These are phyloP conservation scores for Neonectria sp. DNA, from an alignment of 2,329 filamentous ascomycete genomes.

Conservation along the genomic window DNA sequence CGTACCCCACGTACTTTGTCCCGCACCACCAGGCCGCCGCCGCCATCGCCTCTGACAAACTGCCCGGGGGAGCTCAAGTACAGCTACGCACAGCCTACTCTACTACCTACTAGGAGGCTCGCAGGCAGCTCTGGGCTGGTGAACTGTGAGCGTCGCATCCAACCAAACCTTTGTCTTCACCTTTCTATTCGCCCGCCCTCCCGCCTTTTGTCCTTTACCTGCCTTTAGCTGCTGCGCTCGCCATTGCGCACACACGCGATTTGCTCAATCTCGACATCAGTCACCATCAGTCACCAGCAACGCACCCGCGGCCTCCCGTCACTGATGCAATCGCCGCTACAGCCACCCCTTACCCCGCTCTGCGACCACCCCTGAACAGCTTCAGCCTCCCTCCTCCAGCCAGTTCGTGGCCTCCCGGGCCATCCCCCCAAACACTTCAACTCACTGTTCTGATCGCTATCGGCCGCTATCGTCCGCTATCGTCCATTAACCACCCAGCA, in stretches of 20 bases:
- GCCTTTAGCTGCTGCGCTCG: too few species aligned
- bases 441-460: constrained; percentile 13
- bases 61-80: constrained; percentile 22
- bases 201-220: neutral
- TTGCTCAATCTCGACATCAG: constrained; percentile 6
- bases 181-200: constrained; percentile 17
- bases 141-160: constrained; percentile 2
- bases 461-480: constrained; percentile 4
- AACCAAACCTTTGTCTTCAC: constrained; percentile 12
- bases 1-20: constrained; percentile 30
- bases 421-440: constrained; percentile 19
- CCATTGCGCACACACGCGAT: constrained; percentile 10
- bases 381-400: constrained; percentile 27
- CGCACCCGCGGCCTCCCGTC: neutral
- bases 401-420: constrained; percentile 19
- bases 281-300: constrained; percentile 4
- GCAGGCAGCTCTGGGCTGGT: constrained; percentile 3
- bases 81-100: constrained; percentile 13
- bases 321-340: constrained; percentile 43
- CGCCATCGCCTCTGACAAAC: constrained; percentile 34
- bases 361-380: constrained; percentile 38
- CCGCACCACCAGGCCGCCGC: constrained; percentile 13
- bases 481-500: constrained; percentile 11
- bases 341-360: constrained; percentile 47
- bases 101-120: neutral